Base-by-base conservation (phyloP, 257 asterid genomes). In the Leonotis leonurus region DNA sequence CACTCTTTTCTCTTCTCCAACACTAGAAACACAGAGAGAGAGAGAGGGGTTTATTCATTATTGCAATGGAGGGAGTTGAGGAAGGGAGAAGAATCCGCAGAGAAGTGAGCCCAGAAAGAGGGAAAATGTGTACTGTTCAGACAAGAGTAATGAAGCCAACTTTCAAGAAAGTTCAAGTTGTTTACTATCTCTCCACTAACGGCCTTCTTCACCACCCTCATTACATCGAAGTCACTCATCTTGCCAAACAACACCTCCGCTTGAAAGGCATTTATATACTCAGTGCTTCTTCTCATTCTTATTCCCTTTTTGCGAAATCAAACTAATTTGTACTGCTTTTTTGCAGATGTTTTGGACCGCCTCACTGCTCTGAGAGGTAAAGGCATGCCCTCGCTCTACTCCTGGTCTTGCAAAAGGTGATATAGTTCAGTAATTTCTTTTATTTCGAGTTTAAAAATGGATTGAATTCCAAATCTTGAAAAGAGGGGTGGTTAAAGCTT, bases 351-450 rank as follows among this genome's bases (percentile, higher is more conserved):
- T 20, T 68, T 78, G 72, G 96, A 91, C 29, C 77, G 94, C 16
- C 85, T 91, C 26, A 76, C 76, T 0, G 72, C 74, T 3, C 83
- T 91, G 8, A 75, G 98, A 61, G 98, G 98, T 14, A 81, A 80
- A 82, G 92, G 87, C 69, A 82, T 91, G 92, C 95, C 95, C 33
- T 79, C 91, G 9, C 81, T 88, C 77, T 91, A 88, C 75, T 88
- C 98, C 2, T 91, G 98, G 98, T 88, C 98, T 40, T 84, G 96
- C 84, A 91, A 91, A 74, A 84, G 96, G 97, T 73, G 60, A 26
- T 17, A 25, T 3, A 0, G 8, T 6, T 12, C 17, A 2, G 6
- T 4, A 16, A 5, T 13, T 40, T 1, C 5, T n/a, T n/a, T n/a
- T n/a, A n/a, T n/a, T n/a, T n/a, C n/a, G n/a, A n/a, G n/a, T n/a